Base-by-base conservation (phyloP, 768 basidiomycete genomes). In the Lentinula lateritia region DNA sequence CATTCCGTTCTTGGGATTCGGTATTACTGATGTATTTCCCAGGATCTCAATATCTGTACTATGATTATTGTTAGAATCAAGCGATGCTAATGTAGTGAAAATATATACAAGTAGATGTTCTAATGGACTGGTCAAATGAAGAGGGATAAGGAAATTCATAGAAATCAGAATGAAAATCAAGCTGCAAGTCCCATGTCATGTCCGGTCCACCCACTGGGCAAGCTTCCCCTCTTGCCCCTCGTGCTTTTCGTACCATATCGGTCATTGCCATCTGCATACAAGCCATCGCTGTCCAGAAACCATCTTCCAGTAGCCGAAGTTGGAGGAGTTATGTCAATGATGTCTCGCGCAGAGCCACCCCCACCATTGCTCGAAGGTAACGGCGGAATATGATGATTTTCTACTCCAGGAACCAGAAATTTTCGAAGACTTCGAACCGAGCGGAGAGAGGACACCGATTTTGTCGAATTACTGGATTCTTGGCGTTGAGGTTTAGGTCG, bases 251-350 rank as follows among this genome's bases (percentile, higher is more conserved):
- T 41, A 6, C 55, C 41, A 45, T 42, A 56, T 15, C 50, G 54
- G 54, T 36, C 54, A 36, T 56, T 56, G 3, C 45, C 42, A 59
- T 59, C 56, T 34, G 32, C 58, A 59, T 50, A 48, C 32, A 23
- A 59, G 9, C 20, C 45, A 3, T 38, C 43, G 15, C 35, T 71
- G 6, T 59, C 58, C 23, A 46, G 16, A 16, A 38, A 50, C 45
- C 81, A 82, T 13, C 41, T 56, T 43, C 55, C 55, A 4, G 23
- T 43, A 23, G 39, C 38, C 10, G 41, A 56, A 12, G 23, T 28
- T 2, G 55, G 39, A 42, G 55, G 23, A 43, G 23, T 56, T n/a
- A 52, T 9, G 12, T 35, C 50, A 32, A 52, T 32, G 23, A n/a
- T n/a, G n/a, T 43, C 4, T 18, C 36, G 32, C n/a, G 53, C 18